Conservation (phyloP, 1,284 basidiomycete genomes). For the Flammula alnicola region DNA sequence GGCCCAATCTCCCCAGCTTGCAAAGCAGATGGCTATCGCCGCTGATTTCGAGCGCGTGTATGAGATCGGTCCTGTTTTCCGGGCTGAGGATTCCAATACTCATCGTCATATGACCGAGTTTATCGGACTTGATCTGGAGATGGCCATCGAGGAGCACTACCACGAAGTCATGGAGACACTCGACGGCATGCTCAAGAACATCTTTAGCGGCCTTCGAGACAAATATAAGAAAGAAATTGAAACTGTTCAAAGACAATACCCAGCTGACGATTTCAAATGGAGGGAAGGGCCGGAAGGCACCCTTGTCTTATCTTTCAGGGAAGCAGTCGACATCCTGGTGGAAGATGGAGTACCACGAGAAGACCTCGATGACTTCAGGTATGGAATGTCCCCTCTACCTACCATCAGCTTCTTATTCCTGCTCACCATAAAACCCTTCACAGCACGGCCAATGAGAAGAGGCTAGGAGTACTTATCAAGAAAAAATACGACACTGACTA, state of each 20-base stretch:
- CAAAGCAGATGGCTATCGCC: conserved; percentile 99
- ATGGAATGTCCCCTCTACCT: no score
- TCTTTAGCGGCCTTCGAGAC: conserved; percentile 84
- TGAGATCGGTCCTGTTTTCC: conserved; percentile 96
- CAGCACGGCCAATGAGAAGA: conserved; percentile 92
- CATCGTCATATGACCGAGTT: conserved; percentile 99
- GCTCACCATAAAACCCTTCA: no score
- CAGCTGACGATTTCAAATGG: conserved; percentile 91
- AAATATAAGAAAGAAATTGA: conserved; percentile 84
- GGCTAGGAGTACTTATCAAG: conserved; percentile 87
- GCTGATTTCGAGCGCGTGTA: conserved; percentile 98
- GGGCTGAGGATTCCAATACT: conserved; percentile 98
- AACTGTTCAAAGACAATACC: conserved; percentile 85
- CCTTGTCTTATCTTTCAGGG: conserved; percentile 80
- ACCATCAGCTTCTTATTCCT: no score
- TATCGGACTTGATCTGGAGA: conserved; percentile 98
- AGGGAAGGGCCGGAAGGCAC: conserved; percentile 82
- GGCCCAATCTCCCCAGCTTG: conserved; percentile 96
- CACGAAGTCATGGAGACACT: conserved; percentile 93
- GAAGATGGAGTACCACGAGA: conserved; percentile 81
- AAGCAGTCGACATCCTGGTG: conserved; percentile 87
- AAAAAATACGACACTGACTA: conserved; percentile 96
- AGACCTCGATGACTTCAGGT: conserved; percentile 88
- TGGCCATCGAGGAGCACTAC: conserved; percentile 98
- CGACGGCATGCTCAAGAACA: conserved; percentile 81